Evolutionary conservation across 345 rosid genomes (phyloP).

Genomic region (Erucastrum elatum): DNA sequence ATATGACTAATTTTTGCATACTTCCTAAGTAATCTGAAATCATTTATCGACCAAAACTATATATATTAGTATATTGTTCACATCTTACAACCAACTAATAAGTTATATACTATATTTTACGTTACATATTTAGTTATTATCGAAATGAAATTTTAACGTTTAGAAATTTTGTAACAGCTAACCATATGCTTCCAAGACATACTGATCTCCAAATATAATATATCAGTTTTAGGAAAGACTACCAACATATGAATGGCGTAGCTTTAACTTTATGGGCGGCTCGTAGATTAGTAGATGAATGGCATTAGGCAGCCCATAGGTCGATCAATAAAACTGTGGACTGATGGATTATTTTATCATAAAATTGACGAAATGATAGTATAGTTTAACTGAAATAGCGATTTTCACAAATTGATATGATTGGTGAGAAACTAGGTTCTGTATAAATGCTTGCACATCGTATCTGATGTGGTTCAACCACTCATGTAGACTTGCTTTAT

Average conservation of each 20-base stretch:
- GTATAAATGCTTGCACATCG: background rate
- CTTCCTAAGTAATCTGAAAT: background rate
- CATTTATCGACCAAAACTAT: background rate
- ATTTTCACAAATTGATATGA: background rate
- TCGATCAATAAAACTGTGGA: background rate
- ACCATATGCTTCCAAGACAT: background rate
- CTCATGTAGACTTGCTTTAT: constrained; percentile 10
- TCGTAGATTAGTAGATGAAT: background rate
- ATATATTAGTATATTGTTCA: background rate
- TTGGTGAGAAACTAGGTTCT: background rate
- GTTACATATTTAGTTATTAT: background rate
- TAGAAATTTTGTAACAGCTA: background rate
- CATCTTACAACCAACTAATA: background rate
- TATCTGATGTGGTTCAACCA: background rate
- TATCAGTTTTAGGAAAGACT: background rate
- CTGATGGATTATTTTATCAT: background rate
- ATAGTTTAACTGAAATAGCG: background rate
- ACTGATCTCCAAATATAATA: background rate
- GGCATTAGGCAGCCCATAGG: constrained; percentile 7
- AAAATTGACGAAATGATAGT: background rate
- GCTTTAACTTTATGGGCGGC: constrained; percentile 12
- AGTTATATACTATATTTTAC: background rate
- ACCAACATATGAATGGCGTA: background rate
- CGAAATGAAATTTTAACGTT: background rate
- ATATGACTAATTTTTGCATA: background rate